Conservation (phyloP, 2,329 filamentous ascomycete species). For the Pestalotiopsis sp. region DNA sequence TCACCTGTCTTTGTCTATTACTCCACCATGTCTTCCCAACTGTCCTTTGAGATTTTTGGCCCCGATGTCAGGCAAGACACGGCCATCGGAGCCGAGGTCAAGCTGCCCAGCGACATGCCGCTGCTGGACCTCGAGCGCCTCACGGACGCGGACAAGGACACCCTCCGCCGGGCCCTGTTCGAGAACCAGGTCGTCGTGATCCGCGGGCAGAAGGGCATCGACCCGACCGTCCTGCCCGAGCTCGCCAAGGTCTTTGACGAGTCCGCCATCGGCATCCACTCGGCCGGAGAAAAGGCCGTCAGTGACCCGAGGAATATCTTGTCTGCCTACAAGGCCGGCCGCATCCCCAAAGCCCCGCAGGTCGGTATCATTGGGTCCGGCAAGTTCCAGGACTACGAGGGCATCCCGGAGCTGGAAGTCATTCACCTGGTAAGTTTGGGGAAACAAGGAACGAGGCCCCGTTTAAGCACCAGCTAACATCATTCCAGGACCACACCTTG, state of each 20-base stretch:
- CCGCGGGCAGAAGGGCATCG: not conserved
- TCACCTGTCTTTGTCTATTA: not conserved
- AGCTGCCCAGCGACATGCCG: conserved; percentile 3
- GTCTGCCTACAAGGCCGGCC: conserved; percentile 3
- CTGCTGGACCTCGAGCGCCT: not conserved
- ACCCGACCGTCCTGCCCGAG: not conserved
- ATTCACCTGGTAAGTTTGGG: conserved; percentile 2
- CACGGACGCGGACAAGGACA: not conserved
- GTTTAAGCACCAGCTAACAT: no score
- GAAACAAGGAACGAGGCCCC: no score
- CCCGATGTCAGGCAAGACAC: not conserved
- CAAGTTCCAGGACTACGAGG: conserved; percentile 5
- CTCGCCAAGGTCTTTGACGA: conserved; percentile 8
- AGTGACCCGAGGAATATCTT: conserved; percentile 6
- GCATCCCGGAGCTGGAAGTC: not conserved
- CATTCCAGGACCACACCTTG: not conserved
- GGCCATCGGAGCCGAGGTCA: conserved; percentile 4
- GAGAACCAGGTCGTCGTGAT: conserved; percentile 3
- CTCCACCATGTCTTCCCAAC: not conserved
- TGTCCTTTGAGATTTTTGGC: not conserved
- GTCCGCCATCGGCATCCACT: conserved; percentile 4
- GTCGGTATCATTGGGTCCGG: conserved; percentile 4
- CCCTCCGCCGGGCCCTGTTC: not conserved
- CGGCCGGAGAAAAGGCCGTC: conserved; percentile 7
- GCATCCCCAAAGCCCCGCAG: conserved; percentile 3